phyloP scores from a whole-genome alignment of 306 rosid genomes.

The Cajanus cajan region DNA sequence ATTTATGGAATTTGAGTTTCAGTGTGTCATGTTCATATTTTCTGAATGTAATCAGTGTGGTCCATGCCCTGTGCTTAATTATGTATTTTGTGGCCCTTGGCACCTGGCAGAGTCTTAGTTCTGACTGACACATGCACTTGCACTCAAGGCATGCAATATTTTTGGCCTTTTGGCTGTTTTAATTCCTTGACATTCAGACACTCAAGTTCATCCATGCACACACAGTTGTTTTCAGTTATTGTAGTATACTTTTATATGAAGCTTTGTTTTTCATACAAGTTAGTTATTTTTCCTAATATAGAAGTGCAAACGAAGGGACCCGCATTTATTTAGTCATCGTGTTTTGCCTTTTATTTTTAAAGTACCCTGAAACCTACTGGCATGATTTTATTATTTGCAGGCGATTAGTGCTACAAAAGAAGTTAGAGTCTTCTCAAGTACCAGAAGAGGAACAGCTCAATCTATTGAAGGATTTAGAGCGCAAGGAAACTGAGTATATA shows the following conservation, averaged over 20 bases:
- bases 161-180: neutral
- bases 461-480: slow-evolving; percentile 84
- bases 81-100: slow-evolving; percentile 3
- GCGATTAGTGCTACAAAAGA: slow-evolving; percentile 73
- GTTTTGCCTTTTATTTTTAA: neutral
- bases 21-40: neutral
- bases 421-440: slow-evolving; percentile 67
- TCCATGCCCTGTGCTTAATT: neutral
- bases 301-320: neutral
- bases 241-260: neutral
- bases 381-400: slow-evolving; percentile 44
- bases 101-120: neutral
- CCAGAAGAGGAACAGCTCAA: slow-evolving; percentile 81
- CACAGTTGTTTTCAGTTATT: neutral
- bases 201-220: neutral
- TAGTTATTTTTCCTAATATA: neutral
- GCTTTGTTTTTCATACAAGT: neutral
- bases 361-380: neutral
- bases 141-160: neutral
- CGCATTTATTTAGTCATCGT: neutral
- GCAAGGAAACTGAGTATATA: slow-evolving; percentile 77
- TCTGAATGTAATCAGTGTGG: neutral
- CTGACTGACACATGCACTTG: neutral
- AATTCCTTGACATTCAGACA: slow-evolving; percentile 2
- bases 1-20: neutral